phyloP scores from a whole-genome alignment of 2,329 filamentous ascomycete genomes.

The Fusarium abutilonis region DNA sequence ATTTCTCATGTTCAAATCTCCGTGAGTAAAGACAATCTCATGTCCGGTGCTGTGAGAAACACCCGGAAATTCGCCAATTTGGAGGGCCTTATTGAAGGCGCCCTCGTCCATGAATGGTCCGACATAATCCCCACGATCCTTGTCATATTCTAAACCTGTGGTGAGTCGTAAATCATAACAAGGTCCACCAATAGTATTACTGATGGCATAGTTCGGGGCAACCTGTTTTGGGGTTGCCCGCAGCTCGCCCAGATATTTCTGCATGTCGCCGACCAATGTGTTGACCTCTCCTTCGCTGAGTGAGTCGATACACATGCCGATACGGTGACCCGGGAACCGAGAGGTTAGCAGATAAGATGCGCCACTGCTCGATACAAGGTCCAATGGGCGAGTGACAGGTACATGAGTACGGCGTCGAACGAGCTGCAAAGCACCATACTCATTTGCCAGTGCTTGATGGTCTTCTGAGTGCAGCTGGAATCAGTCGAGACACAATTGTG shows the following conservation, averaged over 20 bases:
- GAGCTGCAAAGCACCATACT: not conserved
- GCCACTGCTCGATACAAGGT: not conserved
- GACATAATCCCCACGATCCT: constrained; percentile 1
- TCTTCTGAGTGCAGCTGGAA: not conserved
- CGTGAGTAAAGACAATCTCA: constrained; percentile 56
- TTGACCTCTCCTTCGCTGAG: not conserved
- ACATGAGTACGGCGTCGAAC: not conserved
- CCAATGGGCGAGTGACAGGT: not conserved
- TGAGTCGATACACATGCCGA: not conserved
- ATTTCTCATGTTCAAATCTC: constrained; percentile 46
- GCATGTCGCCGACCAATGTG: not conserved
- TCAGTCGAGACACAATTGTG: not conserved
- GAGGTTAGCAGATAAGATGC: not conserved
- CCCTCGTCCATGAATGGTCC: constrained; percentile 20
- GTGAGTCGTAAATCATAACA: constrained; percentile 6
- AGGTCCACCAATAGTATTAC: not conserved
- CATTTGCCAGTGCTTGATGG: not conserved
- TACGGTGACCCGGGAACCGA: not conserved
- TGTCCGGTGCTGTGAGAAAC: constrained; percentile 10
- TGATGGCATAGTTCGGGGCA: not conserved
- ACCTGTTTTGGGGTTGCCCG: not conserved
- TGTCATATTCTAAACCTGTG: not conserved
- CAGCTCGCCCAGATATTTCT: not conserved
- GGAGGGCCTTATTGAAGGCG: constrained; percentile 23
- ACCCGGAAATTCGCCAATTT: not conserved